phyloP scores from a whole-genome alignment of 768 basidiomycete genomes.

The Mycena haematopus region DNA sequence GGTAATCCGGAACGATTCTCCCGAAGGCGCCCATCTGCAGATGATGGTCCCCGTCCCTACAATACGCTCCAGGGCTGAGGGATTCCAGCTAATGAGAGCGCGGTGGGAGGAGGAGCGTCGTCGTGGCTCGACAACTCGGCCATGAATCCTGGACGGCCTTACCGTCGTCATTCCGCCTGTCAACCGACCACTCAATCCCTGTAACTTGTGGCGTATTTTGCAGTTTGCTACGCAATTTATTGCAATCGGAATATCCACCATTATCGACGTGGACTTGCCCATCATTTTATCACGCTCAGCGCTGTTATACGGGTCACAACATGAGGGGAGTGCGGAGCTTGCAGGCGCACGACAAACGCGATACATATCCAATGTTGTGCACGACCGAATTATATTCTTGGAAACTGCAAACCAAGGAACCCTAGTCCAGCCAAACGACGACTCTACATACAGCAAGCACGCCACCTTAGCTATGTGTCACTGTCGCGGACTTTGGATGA shows the following conservation, averaged over 20 bases:
- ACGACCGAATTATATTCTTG: too few relatives aligned
- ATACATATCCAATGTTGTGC: too few relatives aligned
- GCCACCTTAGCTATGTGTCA: too few relatives aligned
- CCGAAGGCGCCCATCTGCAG: constrained; percentile 67
- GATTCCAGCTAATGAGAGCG: constrained; percentile 70
- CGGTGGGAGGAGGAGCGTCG: constrained; percentile 75
- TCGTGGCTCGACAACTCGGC: constrained; percentile 28
- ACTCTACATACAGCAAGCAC: too few relatives aligned
- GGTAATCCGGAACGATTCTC: constrained; percentile 89
- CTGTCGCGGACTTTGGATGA: too few relatives aligned
- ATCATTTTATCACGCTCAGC: too few relatives aligned
- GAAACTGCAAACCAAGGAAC: too few relatives aligned
- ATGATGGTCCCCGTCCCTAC: constrained; percentile 55
- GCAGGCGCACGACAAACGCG: too few relatives aligned
- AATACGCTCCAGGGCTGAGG: constrained; percentile 70
- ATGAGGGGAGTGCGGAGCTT: too few relatives aligned
- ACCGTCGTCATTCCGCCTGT: neutral
- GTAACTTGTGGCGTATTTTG: constrained; percentile 1
- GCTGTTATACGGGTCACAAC: too few relatives aligned
- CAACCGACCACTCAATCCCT: neutral
- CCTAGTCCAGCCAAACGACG: too few relatives aligned
- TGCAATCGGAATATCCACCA: neutral
- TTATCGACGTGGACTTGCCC: too few relatives aligned
- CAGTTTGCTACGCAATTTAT: neutral
- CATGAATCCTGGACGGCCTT: neutral